Evolutionary conservation across 2,329 filamentous ascomycete species (phyloP).

Genomic region (Fusarium annulatum): DNA sequence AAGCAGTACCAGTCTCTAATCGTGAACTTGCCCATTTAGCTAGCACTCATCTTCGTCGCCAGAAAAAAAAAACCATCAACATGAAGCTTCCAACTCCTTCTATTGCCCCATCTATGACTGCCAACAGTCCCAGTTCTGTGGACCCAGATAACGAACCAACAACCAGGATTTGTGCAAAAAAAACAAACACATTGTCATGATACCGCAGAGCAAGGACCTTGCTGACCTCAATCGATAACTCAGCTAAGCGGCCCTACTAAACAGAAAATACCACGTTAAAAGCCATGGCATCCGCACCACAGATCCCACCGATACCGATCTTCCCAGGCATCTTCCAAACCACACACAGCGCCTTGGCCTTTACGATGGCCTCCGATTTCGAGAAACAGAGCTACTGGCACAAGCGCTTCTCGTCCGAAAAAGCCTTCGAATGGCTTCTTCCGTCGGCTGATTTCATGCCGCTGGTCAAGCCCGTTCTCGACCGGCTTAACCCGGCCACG

Average conservation of each 20-base stretch:
- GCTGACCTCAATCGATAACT: slow-evolving; percentile 1
- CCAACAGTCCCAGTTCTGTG: slow-evolving; percentile 34
- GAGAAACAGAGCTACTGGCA: slow-evolving; percentile 64
- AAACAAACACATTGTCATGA: slow-evolving; percentile 26
- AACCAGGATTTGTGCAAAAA: slow-evolving; percentile 21
- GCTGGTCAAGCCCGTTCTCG: slow-evolving; percentile 54
- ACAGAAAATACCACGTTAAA: slow-evolving; percentile 17
- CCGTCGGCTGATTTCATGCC: slow-evolving; percentile 55
- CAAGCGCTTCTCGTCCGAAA: slow-evolving; percentile 57
- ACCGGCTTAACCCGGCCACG: slow-evolving; percentile 36
- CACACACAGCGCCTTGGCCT: slow-evolving; percentile 14
- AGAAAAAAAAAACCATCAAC: background rate
- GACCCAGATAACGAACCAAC: slow-evolving; percentile 20
- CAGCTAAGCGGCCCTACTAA: slow-evolving; percentile 10
- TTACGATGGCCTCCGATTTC: slow-evolving; percentile 52
- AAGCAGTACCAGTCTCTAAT: background rate
- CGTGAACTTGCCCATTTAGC: background rate
- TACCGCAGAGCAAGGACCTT: slow-evolving; percentile 6
- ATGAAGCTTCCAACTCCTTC: slow-evolving; percentile 18
- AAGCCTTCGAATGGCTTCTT: slow-evolving; percentile 61
- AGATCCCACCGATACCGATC: slow-evolving; percentile 35
- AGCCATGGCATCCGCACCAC: slow-evolving; percentile 30
- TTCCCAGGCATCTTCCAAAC: slow-evolving; percentile 24
- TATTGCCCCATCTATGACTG: slow-evolving; percentile 14
- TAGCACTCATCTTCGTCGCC: background rate